These are phyloP conservation scores for Avena atlantica DNA, from an alignment of 176 grass and related monocot species.

Conservation along the genomic window DNA sequence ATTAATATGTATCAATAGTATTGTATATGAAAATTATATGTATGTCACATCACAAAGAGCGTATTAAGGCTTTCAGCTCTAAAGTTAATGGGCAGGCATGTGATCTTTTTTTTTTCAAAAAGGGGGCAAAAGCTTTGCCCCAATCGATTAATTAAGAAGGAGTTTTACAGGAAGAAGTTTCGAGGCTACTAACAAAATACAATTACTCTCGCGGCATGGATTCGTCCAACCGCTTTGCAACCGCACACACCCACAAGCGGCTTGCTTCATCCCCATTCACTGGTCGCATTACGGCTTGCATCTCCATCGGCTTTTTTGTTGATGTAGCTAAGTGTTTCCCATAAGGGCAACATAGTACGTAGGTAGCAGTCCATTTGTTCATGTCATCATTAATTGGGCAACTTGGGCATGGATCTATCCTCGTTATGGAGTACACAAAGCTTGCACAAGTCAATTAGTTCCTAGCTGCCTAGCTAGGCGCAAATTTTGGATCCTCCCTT, in stretches of 20 bases:
- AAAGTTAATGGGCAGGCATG: slow-evolving; percentile 43
- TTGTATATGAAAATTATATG: not conserved
- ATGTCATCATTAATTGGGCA: not conserved
- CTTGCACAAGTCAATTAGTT: not conserved
- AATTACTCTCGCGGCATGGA: no score
- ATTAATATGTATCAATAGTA: not conserved
- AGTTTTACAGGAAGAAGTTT: no score
- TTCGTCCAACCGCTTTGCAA: no score
- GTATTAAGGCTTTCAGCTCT: slow-evolving; percentile 25
- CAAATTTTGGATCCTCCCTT: not conserved
- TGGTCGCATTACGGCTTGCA: slow-evolving; percentile 25
- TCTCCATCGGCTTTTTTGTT: slow-evolving; percentile 30
- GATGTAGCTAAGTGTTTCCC: slow-evolving; percentile 20
- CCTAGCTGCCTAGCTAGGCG: not conserved
- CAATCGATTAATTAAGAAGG: no score
- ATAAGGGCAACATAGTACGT: not conserved
- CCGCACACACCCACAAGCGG: no score
- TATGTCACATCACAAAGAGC: slow-evolving; percentile 25
- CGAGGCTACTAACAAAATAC: no score
- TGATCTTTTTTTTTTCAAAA: not conserved
- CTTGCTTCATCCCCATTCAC: slow-evolving; percentile 39
- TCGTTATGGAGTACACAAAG: not conserved
- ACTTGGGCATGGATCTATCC: not conserved
- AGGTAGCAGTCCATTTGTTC: not conserved
- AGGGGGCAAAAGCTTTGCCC: no score